Percentiles rank a stretch among this genome's conserved stretches.
phyloP scores from a whole-genome alignment of 176 grass and related monocot species.

The Musa acuminata region DNA sequence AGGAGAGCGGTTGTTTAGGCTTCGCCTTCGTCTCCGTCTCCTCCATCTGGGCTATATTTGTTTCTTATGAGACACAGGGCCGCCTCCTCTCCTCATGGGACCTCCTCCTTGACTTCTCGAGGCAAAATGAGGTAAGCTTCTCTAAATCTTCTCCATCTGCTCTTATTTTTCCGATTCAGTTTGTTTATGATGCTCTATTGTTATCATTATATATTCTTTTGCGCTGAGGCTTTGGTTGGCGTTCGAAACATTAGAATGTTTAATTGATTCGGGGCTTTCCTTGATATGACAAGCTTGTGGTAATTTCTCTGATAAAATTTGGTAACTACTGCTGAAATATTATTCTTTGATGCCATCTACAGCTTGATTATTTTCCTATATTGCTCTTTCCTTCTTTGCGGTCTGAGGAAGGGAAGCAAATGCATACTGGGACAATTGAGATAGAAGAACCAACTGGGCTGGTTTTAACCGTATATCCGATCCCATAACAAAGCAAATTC shows the following conservation, averaged over 20 bases:
- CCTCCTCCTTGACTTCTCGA: conserved; percentile 6
- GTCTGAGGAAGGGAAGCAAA: no score
- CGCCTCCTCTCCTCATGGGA: conserved; percentile 25
- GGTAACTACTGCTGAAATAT: no score
- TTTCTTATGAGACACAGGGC: conserved; percentile 40
- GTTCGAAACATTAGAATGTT: not conserved
- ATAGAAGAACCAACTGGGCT: no score
- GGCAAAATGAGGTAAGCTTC: conserved; percentile 33
- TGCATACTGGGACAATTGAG: no score
- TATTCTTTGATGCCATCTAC: no score
- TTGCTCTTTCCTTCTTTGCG: no score
- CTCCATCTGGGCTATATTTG: not conserved
- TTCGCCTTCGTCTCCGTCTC: not conserved
- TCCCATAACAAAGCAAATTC: no score
- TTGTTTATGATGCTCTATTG: not conserved
- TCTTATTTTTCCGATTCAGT: not conserved
- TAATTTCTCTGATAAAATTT: no score
- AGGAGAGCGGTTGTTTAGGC: not conserved
- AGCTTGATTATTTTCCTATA: no score
- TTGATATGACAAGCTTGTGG: no score
- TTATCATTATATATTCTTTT: not conserved
- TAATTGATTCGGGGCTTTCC: no score
- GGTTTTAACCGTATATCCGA: no score
- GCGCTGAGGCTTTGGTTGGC: not conserved
- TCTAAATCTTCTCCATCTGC: not conserved